Conservation (phyloP, 306 rosid species). For the Ammopiptanthus mongolicus region DNA sequence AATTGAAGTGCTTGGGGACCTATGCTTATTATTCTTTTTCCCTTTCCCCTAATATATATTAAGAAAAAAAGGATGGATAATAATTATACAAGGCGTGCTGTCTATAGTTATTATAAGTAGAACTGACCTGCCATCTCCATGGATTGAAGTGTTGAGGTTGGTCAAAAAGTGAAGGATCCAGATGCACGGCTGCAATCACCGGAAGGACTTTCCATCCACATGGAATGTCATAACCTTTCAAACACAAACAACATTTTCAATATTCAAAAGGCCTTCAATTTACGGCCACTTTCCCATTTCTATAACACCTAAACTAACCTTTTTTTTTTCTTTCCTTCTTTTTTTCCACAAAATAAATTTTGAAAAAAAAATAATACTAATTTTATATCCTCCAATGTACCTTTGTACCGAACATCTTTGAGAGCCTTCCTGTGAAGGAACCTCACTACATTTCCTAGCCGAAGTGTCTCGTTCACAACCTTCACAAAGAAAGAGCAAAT, state of each 20-base stretch:
- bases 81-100: constrained; percentile 39
- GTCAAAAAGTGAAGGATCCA: constrained; percentile 90
- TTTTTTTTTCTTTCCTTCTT: neutral
- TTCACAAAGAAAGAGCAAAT: constrained; percentile 20
- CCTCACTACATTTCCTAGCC: constrained; percentile 94
- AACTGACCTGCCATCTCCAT: constrained; percentile 99
- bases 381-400: constrained; percentile 30
- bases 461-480: constrained; percentile 93
- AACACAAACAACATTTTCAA: constrained; percentile 17
- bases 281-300: constrained; percentile 6
- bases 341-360: neutral
- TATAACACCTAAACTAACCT: neutral
- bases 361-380: neutral
- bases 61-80: neutral
- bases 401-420: constrained; percentile 80
- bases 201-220: constrained; percentile 99
- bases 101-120: constrained; percentile 7
- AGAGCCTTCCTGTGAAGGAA: constrained; percentile 93
- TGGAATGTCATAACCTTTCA: constrained; percentile 95
- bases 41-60: constrained; percentile 2
- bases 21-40: constrained; percentile 7
- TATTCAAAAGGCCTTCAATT: neutral
- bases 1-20: constrained; percentile 51
- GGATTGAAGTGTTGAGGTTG: constrained; percentile 95
- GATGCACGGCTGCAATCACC: constrained; percentile 90